These are phyloP conservation scores for Saururus chinensis DNA, from an alignment of 164 flowering plant species.

Conservation along the genomic window DNA sequence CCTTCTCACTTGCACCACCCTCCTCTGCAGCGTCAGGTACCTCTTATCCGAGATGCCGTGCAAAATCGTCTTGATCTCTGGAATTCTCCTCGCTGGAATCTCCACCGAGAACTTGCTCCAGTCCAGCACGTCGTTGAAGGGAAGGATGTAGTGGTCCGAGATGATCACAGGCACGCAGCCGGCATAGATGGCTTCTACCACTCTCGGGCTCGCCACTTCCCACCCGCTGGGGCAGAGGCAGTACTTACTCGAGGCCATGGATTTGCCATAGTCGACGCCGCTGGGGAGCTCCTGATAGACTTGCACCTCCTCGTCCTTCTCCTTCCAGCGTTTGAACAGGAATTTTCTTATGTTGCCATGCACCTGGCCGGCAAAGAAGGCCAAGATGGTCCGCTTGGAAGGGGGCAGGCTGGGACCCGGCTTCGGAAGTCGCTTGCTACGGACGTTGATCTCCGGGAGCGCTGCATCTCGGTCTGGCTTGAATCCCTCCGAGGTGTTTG, in stretches of 20 bases:
- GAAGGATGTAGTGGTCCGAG: conserved; percentile 17
- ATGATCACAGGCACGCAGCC: conserved; percentile 25
- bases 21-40: conserved; percentile 18
- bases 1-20: conserved; percentile 14
- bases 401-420: conserved; percentile 23
- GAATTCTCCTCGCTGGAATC: conserved; percentile 23
- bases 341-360: conserved; percentile 17
- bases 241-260: conserved; percentile 17
- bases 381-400: conserved; percentile 34
- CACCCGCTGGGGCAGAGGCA: conserved; percentile 57
- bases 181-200: conserved; percentile 19
- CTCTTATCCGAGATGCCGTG: conserved; percentile 9
- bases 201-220: conserved; percentile 52
- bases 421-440: background rate
- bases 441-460: conserved; percentile 57
- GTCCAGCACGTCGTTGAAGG: conserved; percentile 53
- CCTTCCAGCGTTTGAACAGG: conserved; percentile 17
- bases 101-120: conserved; percentile 29
- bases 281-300: conserved; percentile 19
- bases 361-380: conserved; percentile 34
- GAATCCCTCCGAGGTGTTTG: conserved; percentile 80
- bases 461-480: conserved; percentile 57
- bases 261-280: conserved; percentile 9
- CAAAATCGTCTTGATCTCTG: conserved; percentile 35
- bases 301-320: conserved; percentile 17